A percentile compares a stretch with the other conserved stretches of the same genome.
phyloP scores from a whole-genome alignment of 2,329 filamentous ascomycete genomes.

The Pseudocercospora macadamiae region DNA sequence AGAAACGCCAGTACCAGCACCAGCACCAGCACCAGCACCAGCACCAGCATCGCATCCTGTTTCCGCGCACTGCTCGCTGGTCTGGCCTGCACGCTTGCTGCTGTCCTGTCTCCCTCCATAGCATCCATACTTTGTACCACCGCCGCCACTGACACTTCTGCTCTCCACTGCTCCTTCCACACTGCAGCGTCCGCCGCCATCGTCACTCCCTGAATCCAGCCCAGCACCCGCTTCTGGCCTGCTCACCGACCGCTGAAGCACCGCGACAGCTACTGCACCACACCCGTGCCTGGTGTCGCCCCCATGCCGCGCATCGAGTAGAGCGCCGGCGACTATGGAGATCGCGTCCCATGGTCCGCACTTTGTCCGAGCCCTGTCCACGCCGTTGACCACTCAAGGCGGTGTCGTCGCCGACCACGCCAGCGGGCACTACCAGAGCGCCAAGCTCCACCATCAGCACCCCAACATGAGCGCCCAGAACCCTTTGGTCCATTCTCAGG shows the following conservation, averaged over 20 bases:
- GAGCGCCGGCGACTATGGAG: conserved; percentile 31
- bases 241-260: neutral
- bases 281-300: conserved; percentile 2
- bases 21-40: neutral
- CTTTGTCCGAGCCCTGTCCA: conserved; percentile 34
- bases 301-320: conserved; percentile 23
- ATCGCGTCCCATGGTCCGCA: conserved; percentile 34
- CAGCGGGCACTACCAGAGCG: conserved; percentile 7
- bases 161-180: neutral
- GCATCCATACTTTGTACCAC: neutral
- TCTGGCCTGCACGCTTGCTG: no score
- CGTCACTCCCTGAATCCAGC: neutral
- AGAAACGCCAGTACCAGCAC: neutral
- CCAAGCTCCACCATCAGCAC: conserved; percentile 10
- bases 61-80: neutral
- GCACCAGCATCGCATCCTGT: neutral
- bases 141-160: neutral
- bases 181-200: neutral
- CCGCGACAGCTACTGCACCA: neutral
- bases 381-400: conserved; percentile 35
- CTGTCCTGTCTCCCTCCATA: neutral
- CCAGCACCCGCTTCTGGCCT: neutral
- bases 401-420: conserved; percentile 14
- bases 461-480: conserved; percentile 29
- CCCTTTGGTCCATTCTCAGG: conserved; percentile 47